Base-by-base conservation (phyloP, 2,329 filamentous ascomycete genomes). In the Aspergillus sp. region DNA sequence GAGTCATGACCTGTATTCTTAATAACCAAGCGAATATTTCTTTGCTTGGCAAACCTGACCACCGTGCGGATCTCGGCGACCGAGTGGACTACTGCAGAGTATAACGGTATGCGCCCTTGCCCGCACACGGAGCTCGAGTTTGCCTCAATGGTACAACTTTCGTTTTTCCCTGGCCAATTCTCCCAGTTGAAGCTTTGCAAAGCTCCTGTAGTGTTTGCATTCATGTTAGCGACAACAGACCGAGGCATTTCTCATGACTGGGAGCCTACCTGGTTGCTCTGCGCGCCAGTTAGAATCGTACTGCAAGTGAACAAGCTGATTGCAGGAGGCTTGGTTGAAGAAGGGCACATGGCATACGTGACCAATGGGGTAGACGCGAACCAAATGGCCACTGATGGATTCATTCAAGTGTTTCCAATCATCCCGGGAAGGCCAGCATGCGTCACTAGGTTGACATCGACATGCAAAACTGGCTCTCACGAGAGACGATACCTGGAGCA, bases 171-270 rank as follows among this genome's bases (percentile, higher is more conserved):
- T 3, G 74, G 71, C 71, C 75, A 77, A 6, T 73, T 70, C 55
- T 78, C 77, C 71, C 76, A 80, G 62, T 76, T 79, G 48, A 71
- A 64, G 64, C 70, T 73, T 54, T 77, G 74, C 8, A 75, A 66
- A 5, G 76, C 74, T 39, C 53, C 50, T 53, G 32, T 52, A 7
- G 17, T 25, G n/a, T 23, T 3, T 11, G 13, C 36, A 36, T 15
- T 3, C 8, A n/a, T 19, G 30, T 36, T 15, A 38, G 30, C 17
- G 15, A 44, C 8, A 2, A 10, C 19, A 5, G 19, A 21, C 17
- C 6, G 23, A 44, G 41, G 17, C n/a, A 8, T 11, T 5, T 19
- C 32, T 23, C 17, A 19, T 23, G 11, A 17, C 7, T 27, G 21
- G 21, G 15, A 25, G 11, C 32, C 8, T 41, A 56, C 73, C 74